phyloP scores from a whole-genome alignment of 2,329 filamentous ascomycete species.

The Nothophoma quercina region DNA sequence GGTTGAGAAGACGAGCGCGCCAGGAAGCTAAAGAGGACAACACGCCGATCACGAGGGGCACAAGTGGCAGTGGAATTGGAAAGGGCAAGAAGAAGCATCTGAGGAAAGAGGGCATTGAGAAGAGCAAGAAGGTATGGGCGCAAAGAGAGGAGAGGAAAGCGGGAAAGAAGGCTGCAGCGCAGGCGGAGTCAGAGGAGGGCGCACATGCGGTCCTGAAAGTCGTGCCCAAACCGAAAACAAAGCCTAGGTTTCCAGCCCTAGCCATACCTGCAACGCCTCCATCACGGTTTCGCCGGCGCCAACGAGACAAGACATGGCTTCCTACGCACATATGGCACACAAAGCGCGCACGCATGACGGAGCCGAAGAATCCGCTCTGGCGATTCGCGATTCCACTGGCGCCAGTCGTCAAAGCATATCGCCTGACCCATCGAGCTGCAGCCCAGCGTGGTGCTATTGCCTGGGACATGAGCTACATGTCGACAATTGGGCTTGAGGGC shows the following conservation, averaged over 20 bases:
- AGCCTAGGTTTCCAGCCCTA: slow-evolving; percentile 73
- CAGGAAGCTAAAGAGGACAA: slow-evolving; percentile 87
- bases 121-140: slow-evolving; percentile 68
- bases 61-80: slow-evolving; percentile 65
- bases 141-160: slow-evolving; percentile 61
- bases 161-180: slow-evolving; percentile 38
- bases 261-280: slow-evolving; percentile 69
- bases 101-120: slow-evolving; percentile 78
- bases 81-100: slow-evolving; percentile 58
- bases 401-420: slow-evolving; percentile 88
- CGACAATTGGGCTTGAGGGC: slow-evolving; percentile 82
- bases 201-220: slow-evolving; percentile 21
- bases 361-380: slow-evolving; percentile 82
- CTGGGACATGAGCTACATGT: slow-evolving; percentile 96
- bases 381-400: slow-evolving; percentile 85
- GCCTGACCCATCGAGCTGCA: slow-evolving; percentile 82
- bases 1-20: slow-evolving; percentile 73
- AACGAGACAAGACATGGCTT: slow-evolving; percentile 89
- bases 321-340: slow-evolving; percentile 95
- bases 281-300: slow-evolving; percentile 82
- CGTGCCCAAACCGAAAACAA: slow-evolving; percentile 57
- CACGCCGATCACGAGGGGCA: slow-evolving; percentile 77
- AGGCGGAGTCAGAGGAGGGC: slow-evolving; percentile 15
- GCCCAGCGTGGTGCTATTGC: slow-evolving; percentile 78
- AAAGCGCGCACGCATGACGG: slow-evolving; percentile 89